phyloP scores from a whole-genome alignment of 2,329 filamentous ascomycete species.

The Periglandula ipomoeae region DNA sequence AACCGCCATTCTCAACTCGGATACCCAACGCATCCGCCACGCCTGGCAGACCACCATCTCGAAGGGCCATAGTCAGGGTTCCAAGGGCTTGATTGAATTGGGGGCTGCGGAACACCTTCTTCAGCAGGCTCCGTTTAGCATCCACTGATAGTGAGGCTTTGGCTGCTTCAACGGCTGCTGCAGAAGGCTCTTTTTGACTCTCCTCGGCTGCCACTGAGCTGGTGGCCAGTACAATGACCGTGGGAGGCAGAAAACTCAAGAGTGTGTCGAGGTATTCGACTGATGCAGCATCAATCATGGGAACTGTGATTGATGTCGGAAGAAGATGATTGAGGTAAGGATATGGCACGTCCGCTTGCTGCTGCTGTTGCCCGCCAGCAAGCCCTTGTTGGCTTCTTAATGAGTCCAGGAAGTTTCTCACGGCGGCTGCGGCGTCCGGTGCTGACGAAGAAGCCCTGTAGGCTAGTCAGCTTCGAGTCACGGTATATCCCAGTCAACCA shows the following conservation, averaged over 20 bases:
- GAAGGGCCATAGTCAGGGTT: conserved; percentile 76
- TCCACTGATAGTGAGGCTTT: conserved; percentile 61
- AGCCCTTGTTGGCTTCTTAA: conserved; percentile 49
- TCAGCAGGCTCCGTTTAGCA: conserved; percentile 74
- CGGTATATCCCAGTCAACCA: not conserved
- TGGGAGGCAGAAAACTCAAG: conserved; percentile 68
- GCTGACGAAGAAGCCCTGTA: conserved; percentile 50
- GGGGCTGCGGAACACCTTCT: conserved; percentile 75
- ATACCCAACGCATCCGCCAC: conserved; percentile 80
- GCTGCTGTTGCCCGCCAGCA: conserved; percentile 25
- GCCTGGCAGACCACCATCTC: conserved; percentile 83
- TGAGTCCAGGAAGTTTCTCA: conserved; percentile 83
- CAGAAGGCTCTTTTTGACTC: conserved; percentile 54
- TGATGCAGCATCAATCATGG: conserved; percentile 58
- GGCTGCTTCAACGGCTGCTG: conserved; percentile 61
- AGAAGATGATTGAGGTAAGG: conserved; percentile 83
- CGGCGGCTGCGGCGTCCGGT: conserved; percentile 64
- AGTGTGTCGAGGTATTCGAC: conserved; percentile 64
- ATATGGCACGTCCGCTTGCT: conserved; percentile 50
- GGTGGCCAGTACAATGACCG: conserved; percentile 67
- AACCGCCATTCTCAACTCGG: conserved; percentile 75
- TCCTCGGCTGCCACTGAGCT: conserved; percentile 47
- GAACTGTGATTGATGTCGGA: conserved; percentile 65
- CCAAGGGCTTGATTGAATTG: conserved; percentile 83
- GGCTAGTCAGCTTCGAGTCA: conserved; percentile 32